phyloP scores from a whole-genome alignment of 768 basidiomycete genomes.

The Strobilomyces confusus region DNA sequence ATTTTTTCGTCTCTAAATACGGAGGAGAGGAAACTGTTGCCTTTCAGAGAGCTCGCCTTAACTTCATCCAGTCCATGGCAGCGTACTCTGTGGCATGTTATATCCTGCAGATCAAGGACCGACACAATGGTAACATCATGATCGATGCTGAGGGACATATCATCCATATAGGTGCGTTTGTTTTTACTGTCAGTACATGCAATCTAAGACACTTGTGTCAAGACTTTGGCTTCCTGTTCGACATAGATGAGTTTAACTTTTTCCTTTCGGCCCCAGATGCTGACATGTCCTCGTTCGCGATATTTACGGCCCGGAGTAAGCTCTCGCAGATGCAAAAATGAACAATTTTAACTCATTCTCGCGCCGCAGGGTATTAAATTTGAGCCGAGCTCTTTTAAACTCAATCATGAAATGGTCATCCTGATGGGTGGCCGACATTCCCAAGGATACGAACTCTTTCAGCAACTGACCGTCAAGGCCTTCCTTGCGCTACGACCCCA shows the following conservation, averaged over 20 bases:
- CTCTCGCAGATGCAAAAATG: background rate
- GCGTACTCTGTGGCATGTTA: conserved; percentile 98
- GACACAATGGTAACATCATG: conserved; percentile 99
- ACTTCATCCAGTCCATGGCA: conserved; percentile 99
- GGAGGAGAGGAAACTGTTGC: conserved; percentile 84
- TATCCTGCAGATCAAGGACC: conserved; percentile 96
- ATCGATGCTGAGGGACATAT: conserved; percentile 98
- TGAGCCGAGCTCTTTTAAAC: conserved; percentile 96
- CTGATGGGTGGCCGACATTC: conserved; percentile 95
- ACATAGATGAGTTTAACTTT: conserved; percentile 83
- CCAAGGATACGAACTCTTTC: conserved; percentile 92
- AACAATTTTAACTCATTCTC: conserved; percentile 4
- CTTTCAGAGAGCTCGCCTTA: conserved; percentile 89
- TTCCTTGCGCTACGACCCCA: conserved; percentile 96
- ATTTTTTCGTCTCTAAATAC: conserved; percentile 92
- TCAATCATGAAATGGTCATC: conserved; percentile 97
- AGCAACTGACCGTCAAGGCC: conserved; percentile 90
- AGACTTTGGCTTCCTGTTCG: conserved; percentile 96
- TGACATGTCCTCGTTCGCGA: conserved; percentile 26
- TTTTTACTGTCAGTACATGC: background rate
- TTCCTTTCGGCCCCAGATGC: conserved; percentile 7
- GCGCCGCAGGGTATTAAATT: conserved; percentile 87
- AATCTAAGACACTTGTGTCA: conserved; percentile 11
- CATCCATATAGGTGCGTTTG: conserved; percentile 79
- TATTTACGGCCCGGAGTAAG: conserved; percentile 59